phyloP scores from a whole-genome alignment of 129 eudicot genomes.

The Daucus carota region DNA sequence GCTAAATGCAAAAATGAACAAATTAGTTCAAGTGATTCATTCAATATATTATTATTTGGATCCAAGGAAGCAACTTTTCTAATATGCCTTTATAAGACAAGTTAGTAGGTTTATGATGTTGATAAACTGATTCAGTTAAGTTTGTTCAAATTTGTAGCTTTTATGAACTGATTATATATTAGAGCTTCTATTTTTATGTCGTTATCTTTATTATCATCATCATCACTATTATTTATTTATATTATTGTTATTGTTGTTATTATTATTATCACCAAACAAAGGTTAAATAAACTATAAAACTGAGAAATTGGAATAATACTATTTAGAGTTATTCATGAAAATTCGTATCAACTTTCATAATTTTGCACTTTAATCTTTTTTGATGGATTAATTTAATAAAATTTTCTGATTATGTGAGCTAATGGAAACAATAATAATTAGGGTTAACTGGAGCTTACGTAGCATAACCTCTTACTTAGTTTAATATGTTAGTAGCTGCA shows the following conservation, averaged over 20 bases:
- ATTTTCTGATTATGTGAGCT: neutral
- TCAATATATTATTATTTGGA: neutral
- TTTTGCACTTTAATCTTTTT: neutral
- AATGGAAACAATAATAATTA: neutral
- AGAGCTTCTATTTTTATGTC: constrained; percentile 1
- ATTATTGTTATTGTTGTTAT: too few relatives aligned
- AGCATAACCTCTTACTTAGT: neutral
- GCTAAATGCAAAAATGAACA: neutral
- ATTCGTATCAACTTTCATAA: neutral
- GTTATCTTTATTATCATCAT: neutral
- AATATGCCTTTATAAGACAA: neutral
- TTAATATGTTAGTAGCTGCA: neutral
- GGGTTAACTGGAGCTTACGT: neutral
- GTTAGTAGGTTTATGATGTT: neutral
- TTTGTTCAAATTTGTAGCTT: neutral
- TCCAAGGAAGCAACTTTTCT: neutral
- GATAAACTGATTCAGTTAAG: neutral
- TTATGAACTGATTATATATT: neutral
- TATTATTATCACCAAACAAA: neutral
- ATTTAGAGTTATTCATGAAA: neutral
- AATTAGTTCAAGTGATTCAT: neutral
- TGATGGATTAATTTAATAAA: neutral
- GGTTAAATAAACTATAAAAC: neutral
- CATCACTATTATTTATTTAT: too few relatives aligned
- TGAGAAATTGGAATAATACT: neutral